Conservation (phyloP, 768 basidiomycete species). For the Suillus americanus region DNA sequence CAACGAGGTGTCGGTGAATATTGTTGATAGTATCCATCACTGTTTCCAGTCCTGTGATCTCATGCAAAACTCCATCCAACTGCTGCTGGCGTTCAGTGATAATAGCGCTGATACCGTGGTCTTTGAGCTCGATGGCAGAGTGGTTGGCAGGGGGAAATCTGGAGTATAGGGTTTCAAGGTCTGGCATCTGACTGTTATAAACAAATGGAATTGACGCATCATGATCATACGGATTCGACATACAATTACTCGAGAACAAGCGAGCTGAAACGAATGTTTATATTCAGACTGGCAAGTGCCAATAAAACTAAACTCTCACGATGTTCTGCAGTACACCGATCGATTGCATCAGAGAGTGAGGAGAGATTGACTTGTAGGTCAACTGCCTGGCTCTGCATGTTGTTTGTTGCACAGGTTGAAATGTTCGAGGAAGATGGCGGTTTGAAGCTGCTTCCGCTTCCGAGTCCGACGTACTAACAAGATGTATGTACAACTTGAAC, state of each 20-base stretch:
- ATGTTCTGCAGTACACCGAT: not conserved
- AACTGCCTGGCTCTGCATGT: not conserved
- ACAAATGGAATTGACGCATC: no score
- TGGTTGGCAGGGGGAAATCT: constrained; percentile 17
- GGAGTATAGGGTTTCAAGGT: constrained; percentile 20
- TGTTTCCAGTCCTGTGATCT: constrained; percentile 15
- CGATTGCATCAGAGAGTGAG: not conserved
- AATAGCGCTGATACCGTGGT: constrained; percentile 16
- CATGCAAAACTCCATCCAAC: constrained; percentile 13
- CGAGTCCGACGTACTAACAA: no score
- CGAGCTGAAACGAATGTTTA: not conserved
- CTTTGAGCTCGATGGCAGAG: constrained; percentile 14
- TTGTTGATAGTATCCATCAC: constrained; percentile 16
- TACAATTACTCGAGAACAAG: not conserved
- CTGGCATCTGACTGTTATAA: not conserved
- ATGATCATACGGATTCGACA: no score
- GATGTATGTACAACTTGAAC: no score
- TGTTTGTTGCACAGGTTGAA: not conserved
- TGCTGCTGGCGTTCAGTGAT: constrained; percentile 17
- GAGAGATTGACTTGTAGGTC: not conserved
- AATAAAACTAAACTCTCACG: not conserved
- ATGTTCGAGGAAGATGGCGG: not conserved
- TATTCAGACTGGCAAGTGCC: not conserved
- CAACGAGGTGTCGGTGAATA: constrained; percentile 12
- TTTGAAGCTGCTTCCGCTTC: not conserved